These are phyloP conservation scores for Colletotrichum liaoningense DNA, from an alignment of 2,329 filamentous ascomycete species.

Conservation along the genomic window DNA sequence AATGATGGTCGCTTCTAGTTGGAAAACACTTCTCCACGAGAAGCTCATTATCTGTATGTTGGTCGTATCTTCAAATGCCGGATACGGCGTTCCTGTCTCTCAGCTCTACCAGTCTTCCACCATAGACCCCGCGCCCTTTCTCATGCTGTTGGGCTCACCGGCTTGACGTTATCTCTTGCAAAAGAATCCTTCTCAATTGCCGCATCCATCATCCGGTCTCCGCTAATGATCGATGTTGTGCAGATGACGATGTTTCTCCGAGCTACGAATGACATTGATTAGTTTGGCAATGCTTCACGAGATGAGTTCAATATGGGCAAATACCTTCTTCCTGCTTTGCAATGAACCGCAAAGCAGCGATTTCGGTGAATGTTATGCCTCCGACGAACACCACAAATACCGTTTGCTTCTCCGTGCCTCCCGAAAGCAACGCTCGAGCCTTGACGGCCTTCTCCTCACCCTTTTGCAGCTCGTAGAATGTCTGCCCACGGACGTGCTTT, in stretches of 20 bases:
- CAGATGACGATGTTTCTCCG: constrained; percentile 90
- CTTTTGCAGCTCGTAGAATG: constrained; percentile 92
- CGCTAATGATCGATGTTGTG: constrained; percentile 91
- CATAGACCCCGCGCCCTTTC: neutral
- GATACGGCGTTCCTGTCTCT: neutral
- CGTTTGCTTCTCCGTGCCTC: constrained; percentile 80
- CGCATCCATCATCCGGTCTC: constrained; percentile 87
- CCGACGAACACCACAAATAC: constrained; percentile 97
- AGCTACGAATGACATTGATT: constrained; percentile 53
- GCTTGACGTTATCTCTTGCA: constrained; percentile 51
- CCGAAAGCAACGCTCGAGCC: constrained; percentile 84
- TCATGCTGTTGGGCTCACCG: constrained; percentile 36
- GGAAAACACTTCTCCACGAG: neutral
- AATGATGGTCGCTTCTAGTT: neutral
- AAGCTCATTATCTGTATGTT: constrained; percentile 11
- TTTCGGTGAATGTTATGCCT: constrained; percentile 96
- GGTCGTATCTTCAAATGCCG: neutral
- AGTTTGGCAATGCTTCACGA: neutral
- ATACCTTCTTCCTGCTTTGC: constrained; percentile 82
- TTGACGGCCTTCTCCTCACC: constrained; percentile 94
- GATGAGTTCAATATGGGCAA: neutral
- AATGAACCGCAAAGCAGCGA: constrained; percentile 92
- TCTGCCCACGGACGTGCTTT: constrained; percentile 87
- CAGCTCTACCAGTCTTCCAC: neutral
- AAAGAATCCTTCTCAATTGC: constrained; percentile 80